Conservation (phyloP, 2,329 filamentous ascomycete genomes). For the Colletotrichum salicis region DNA sequence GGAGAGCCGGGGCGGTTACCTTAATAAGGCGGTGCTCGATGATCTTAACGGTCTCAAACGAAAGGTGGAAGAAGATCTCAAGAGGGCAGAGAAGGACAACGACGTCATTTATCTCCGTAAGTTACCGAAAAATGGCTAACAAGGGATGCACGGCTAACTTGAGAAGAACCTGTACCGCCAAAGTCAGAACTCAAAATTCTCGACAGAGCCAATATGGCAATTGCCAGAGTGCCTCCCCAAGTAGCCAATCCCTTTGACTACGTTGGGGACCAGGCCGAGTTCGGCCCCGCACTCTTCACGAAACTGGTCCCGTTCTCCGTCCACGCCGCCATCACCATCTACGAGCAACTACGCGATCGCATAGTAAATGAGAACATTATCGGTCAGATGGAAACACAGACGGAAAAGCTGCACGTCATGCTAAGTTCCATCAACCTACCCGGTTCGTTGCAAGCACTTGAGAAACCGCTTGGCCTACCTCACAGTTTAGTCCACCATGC, state of each 20-base stretch:
- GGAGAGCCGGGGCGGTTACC: slow-evolving; percentile 76
- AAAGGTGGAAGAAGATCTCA: slow-evolving; percentile 86
- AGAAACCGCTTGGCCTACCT: slow-evolving; percentile 92
- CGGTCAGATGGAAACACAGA: slow-evolving; percentile 83
- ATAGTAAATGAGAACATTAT: slow-evolving; percentile 90
- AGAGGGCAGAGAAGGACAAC: slow-evolving; percentile 94
- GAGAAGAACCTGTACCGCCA: slow-evolving; percentile 77
- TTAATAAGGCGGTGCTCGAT: slow-evolving; percentile 82
- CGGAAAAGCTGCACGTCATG: slow-evolving; percentile 80
- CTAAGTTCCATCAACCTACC: slow-evolving; percentile 87
- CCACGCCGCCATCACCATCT: slow-evolving; percentile 93
- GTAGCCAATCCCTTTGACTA: slow-evolving; percentile 82
- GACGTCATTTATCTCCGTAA: slow-evolving; percentile 90
- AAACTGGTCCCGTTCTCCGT: slow-evolving; percentile 96
- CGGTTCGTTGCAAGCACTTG: slow-evolving; percentile 90
- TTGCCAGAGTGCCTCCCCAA: slow-evolving; percentile 81
- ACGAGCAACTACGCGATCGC: slow-evolving; percentile 90
- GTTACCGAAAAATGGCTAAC: slow-evolving; percentile 41
- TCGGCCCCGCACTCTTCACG: slow-evolving; percentile 87
- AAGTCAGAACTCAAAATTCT: slow-evolving; percentile 89
- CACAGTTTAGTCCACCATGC: slow-evolving; percentile 88
- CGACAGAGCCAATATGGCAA: slow-evolving; percentile 89
- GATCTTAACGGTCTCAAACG: slow-evolving; percentile 87
- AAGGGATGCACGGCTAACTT: slow-evolving; percentile 43
- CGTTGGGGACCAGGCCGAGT: slow-evolving; percentile 81